Base-by-base conservation (phyloP, 805 yeast genomes). In the Helenozyma baotianmanensis region DNA sequence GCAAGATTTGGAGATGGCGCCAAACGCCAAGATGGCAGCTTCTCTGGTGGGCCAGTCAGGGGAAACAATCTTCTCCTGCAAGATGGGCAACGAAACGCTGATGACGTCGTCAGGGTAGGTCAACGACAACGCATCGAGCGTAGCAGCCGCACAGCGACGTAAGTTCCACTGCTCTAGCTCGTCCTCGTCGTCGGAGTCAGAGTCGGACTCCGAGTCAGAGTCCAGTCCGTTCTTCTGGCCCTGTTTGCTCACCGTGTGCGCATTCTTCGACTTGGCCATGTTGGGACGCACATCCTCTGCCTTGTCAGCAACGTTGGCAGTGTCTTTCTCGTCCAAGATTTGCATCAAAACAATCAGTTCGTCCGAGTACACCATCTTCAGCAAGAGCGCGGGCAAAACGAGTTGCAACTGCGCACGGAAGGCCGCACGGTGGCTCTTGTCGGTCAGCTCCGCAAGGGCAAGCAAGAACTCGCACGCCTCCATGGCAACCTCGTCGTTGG, bases 391-490 rank as follows among this genome's bases (percentile, higher is more conserved):
- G 1, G 97, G 97, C n/a, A 90, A 53, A 10, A 92, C 77, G 12
- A 62, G 55, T 2, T 68, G 64, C 27, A 92, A 64, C 43, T 75
- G 76, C 1, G 82, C 80, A 36, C 60, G 59, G 36, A 87, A 68
- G 4, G 76, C 53, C 9, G 42, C 33, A 21, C 41, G 40, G 24
- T 54, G 44, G 4, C 41, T 40, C 25, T 29, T 31, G 14, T 42
- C 42, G 14, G 41, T 36, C 35, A 35, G 39, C 33, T 62, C 66
- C 2, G 87, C 80, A 34, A 90, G 68, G 1, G 84, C 78, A 27
- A 90, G 71, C 38, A 92, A 62, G 48, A 92, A 88, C 60, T 92
- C 97, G 56, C 96, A 87, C 3, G 95, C 97, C 54, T 89, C 96
- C 35, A 89, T 65, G 0, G 95, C 82, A 21, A 87, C 94, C 34